Evolutionary conservation across 345 rosid genomes (phyloP).

Genomic region (Populus tremula): DNA sequence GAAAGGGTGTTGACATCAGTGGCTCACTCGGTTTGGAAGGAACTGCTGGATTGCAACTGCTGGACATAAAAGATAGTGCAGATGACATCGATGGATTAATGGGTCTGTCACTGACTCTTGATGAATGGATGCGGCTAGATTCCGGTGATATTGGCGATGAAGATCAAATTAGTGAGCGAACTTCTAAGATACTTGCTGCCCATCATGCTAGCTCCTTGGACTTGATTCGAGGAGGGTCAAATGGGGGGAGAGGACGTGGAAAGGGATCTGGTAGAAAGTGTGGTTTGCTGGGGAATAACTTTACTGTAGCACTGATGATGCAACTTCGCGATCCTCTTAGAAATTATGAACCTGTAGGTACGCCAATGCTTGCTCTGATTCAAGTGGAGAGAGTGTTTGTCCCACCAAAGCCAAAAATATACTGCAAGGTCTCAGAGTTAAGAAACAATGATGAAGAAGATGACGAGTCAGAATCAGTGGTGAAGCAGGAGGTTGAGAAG

Average conservation of each 20-base stretch:
- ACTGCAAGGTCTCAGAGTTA: constrained; percentile 56
- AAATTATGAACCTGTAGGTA: constrained; percentile 84
- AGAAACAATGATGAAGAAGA: constrained; percentile 48
- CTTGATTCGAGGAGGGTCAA: constrained; percentile 59
- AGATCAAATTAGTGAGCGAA: constrained; percentile 72
- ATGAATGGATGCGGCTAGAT: constrained; percentile 92
- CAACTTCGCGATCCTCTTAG: constrained; percentile 81
- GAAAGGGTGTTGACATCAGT: constrained; percentile 51
- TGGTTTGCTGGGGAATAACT: constrained; percentile 86
- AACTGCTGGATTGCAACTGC: constrained; percentile 78
- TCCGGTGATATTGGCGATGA: constrained; percentile 78
- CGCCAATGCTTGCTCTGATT: constrained; percentile 92
- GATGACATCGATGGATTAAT: constrained; percentile 71
- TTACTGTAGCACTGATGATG: constrained; percentile 89
- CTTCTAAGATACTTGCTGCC: constrained; percentile 80
- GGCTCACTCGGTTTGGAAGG: constrained; percentile 77
- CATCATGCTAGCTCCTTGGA: constrained; percentile 83
- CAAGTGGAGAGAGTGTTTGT: constrained; percentile 92
- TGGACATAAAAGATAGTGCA: constrained; percentile 56
- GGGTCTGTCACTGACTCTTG: constrained; percentile 84
- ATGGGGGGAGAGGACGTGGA: constrained; percentile 63
- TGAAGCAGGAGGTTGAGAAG: constrained; percentile 25
- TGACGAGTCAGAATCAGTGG: constrained; percentile 36
- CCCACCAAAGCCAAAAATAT: constrained; percentile 82
- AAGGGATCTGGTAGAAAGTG: constrained; percentile 61